A percentile compares a stretch with the other conserved stretches of the same genome.
Evolutionary conservation across 768 basidiomycete genomes (phyloP).

Genomic region (Serendipita indica): DNA sequence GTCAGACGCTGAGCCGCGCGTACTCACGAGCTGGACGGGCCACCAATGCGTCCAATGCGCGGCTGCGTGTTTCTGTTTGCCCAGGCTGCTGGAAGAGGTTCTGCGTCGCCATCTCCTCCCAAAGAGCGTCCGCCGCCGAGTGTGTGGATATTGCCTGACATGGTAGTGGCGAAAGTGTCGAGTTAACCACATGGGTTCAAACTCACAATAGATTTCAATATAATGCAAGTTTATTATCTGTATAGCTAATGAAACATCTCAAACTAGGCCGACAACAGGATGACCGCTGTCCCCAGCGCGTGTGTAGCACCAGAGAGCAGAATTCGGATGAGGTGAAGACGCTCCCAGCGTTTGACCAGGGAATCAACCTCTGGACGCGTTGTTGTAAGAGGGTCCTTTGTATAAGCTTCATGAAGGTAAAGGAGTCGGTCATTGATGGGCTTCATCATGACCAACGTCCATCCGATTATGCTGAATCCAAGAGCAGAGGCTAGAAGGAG

Average conservation of each 20-base stretch:
- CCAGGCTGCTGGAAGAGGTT: slow-evolving; percentile 31
- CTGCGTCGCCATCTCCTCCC: slow-evolving; percentile 30
- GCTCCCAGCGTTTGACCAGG: not conserved
- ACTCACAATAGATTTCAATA: no score
- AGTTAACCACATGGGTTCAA: no score
- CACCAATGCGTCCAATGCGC: slow-evolving; percentile 14
- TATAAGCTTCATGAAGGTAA: not conserved
- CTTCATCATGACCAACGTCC: not conserved
- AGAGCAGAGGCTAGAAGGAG: not conserved
- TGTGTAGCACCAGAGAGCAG: not conserved
- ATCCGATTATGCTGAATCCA: not conserved
- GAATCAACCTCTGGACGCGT: not conserved
- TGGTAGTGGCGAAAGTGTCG: slow-evolving; percentile 8
- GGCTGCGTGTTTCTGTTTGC: slow-evolving; percentile 10
- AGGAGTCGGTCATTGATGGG: not conserved
- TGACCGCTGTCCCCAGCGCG: not conserved
- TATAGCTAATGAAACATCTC: no score
- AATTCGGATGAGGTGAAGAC: not conserved
- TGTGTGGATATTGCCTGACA: slow-evolving; percentile 19
- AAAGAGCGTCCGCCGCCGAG: slow-evolving; percentile 31
- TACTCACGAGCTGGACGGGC: slow-evolving; percentile 17
- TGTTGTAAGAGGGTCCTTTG: not conserved
- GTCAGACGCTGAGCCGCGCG: slow-evolving; percentile 13
- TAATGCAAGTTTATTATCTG: no score
- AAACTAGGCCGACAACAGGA: no score